Evolutionary conservation across 192 early-diverging fungal genomes (phyloP).

Genomic region (Entrophospora sp.): DNA sequence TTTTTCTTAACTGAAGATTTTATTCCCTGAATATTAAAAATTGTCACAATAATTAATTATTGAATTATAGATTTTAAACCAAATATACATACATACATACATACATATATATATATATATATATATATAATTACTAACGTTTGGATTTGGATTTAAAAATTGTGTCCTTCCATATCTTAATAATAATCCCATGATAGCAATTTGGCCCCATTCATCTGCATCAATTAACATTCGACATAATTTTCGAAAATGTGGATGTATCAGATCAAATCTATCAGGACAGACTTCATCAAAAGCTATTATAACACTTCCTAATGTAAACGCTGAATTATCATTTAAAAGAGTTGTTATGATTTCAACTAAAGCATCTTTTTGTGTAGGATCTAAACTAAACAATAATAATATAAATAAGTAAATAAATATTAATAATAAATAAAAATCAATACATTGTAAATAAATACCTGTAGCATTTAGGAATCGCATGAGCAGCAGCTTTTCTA

Average conservation of each 20-base stretch:
- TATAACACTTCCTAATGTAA: slow-evolving; percentile 81
- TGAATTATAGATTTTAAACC: too few relatives aligned
- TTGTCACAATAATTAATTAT: neutral
- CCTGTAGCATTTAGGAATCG: slow-evolving; percentile 81
- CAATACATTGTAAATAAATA: slow-evolving; percentile 21
- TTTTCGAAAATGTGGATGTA: slow-evolving; percentile 85
- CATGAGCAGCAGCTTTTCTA: slow-evolving; percentile 84
- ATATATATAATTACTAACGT: too few relatives aligned
- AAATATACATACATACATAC: too few relatives aligned
- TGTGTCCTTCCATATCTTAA: slow-evolving; percentile 60
- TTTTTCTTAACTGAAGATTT: slow-evolving; percentile 26
- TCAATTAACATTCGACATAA: slow-evolving; percentile 78
- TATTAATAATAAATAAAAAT: neutral
- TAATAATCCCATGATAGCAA: slow-evolving; percentile 72
- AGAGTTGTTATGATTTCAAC: slow-evolving; percentile 66
- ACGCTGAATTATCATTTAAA: slow-evolving; percentile 75
- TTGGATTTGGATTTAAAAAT: slow-evolving; percentile 53
- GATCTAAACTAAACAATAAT: slow-evolving; percentile 57
- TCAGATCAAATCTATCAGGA: slow-evolving; percentile 72
- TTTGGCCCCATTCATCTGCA: slow-evolving; percentile 95
- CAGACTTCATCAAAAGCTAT: slow-evolving; percentile 82
- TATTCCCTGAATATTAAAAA: slow-evolving; percentile 20
- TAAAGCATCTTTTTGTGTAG: slow-evolving; percentile 62
- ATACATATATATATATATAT: too few relatives aligned
- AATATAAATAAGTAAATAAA: neutral